Conservation (phyloP, 2,329 filamentous ascomycete genomes). For the Nothophoma quercina region DNA sequence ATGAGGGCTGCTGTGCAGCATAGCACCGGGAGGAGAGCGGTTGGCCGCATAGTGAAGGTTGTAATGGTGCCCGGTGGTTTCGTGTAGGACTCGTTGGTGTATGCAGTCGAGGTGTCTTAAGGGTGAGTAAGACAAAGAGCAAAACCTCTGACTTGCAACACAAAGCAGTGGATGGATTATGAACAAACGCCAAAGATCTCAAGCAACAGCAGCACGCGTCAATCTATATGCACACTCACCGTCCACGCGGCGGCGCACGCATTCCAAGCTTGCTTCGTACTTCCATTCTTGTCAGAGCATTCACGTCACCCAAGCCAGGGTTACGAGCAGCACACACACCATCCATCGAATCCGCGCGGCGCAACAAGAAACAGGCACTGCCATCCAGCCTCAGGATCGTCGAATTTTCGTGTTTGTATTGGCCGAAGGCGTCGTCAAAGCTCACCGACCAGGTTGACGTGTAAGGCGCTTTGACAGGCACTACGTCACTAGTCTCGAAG, state of each 20-base stretch:
- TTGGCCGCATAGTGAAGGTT: constrained; percentile 53
- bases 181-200: constrained; percentile 7
- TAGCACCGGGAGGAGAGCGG: constrained; percentile 59
- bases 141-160: background rate
- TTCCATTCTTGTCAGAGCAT: constrained; percentile 19
- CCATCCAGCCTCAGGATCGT: constrained; percentile 32
- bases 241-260: constrained; percentile 7
- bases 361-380: constrained; percentile 20
- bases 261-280: constrained; percentile 18
- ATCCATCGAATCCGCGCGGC: constrained; percentile 20
- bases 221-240: constrained; percentile 14
- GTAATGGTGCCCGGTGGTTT: background rate
- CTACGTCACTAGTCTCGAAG: constrained; percentile 19
- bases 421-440: constrained; percentile 12
- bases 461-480: constrained; percentile 18
- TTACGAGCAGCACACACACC: constrained; percentile 10
- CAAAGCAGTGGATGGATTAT: constrained; percentile 5
- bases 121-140: constrained; percentile 1
- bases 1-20: constrained; percentile 64
- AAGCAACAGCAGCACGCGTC: constrained; percentile 1
- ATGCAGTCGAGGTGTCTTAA: background rate
- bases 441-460: constrained; percentile 35
- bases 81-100: constrained; percentile 1
- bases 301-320: constrained; percentile 38
- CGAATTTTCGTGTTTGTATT: constrained; percentile 15